These are phyloP conservation scores for Przewalskia tangutica DNA, from an alignment of 257 asterid species.

Conservation along the genomic window DNA sequence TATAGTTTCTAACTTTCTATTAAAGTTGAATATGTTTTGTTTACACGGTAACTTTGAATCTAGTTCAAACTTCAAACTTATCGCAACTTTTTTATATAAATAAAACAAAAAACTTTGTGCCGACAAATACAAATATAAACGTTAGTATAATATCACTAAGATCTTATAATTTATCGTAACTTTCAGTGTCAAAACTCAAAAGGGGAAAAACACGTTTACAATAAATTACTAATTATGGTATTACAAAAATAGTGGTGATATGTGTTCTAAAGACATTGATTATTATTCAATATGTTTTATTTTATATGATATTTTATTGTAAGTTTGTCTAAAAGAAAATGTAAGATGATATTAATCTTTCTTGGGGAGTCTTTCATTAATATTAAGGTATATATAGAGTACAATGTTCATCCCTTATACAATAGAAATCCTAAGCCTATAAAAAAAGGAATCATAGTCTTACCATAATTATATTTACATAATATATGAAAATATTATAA, in stretches of 20 bases:
- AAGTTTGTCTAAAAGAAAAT: too few species aligned
- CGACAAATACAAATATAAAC: neutral
- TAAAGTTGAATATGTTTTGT: neutral
- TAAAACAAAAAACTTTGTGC: neutral
- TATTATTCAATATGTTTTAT: too few species aligned
- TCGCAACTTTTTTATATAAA: neutral
- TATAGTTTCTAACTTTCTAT: neutral
- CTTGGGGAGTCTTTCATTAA: too few species aligned
- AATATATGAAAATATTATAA: too few species aligned
- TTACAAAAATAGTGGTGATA: neutral
- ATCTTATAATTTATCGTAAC: neutral
- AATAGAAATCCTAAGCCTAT: too few species aligned
- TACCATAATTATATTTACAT: too few species aligned
- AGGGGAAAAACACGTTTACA: neutral
- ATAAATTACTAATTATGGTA: neutral
- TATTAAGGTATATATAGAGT: too few species aligned
- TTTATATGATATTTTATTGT: too few species aligned
- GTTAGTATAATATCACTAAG: neutral
- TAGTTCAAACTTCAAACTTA: neutral
- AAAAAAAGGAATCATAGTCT: too few species aligned
- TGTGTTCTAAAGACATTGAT: neutral
- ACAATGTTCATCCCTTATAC: too few species aligned
- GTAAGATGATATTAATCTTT: too few species aligned
- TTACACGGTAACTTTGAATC: neutral
- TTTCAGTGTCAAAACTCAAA: neutral